Base-by-base conservation (phyloP, 2,329 filamentous ascomycete species). In the Hymenoscyphus fructigenus region DNA sequence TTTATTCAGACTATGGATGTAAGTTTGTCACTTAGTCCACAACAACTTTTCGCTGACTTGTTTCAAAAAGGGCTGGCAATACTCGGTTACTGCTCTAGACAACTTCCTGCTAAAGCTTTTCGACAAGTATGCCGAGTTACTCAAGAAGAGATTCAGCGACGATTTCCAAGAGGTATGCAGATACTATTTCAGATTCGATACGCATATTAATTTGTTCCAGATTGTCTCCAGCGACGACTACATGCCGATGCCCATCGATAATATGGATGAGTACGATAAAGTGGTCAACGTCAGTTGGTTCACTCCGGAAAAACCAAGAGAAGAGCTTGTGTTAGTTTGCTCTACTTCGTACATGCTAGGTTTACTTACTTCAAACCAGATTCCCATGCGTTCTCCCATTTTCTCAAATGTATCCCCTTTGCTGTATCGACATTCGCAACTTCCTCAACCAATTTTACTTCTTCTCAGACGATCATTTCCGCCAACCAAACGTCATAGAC, bases 1-100 rank as follows among this genome's bases (percentile, higher is more conserved):
- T 99, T 99, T 76, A 96, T 98, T 73, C 92, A 99, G 75, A 98
- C 95, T 1, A 97, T 99, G 94, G 92, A 97, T 83, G 91, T 91
- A 77, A 74, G 84, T 73, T 58, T 26, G 15, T 2, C 14, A 17
- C 6, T 29, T 20, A 9, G 6, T 7, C 17, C 5, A n/a, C 29
- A 17, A n/a, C 4, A 38, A 5, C 5, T 15, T 15, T 7, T 20
- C 17, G 34, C 47, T 61, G 44, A 61, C 15, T 29, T n/a, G 15
- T 59, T 61, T 36, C 5, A 23, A 50, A 47, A 60, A 93, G 90
- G 91, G 90, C 68, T 98, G 93, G 92, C 90, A 88, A 50, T 99
- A 98, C 75, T 89, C 92, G 0, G 91, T 97, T 2, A 83, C 88
- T 3, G 85, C 88, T 63, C 86, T 98, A 62, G 93, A 97, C 75